Conservation (phyloP, 2,329 filamentous ascomycete genomes). For the Penicillium brevicompactum region DNA sequence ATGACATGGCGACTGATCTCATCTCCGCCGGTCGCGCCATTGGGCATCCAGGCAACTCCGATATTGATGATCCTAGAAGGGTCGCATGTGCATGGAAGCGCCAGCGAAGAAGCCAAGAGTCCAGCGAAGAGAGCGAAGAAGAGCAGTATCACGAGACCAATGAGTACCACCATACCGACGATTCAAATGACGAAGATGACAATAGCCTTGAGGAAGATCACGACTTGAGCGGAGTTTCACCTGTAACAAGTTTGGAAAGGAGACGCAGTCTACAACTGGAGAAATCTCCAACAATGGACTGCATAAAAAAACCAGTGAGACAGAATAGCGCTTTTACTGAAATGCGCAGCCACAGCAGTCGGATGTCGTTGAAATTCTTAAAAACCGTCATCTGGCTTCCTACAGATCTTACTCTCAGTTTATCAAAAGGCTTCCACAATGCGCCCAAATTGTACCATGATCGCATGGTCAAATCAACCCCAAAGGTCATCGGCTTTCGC, state of each 20-base stretch:
- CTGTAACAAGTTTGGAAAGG: background rate
- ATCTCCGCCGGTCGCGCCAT: slow-evolving; percentile 55
- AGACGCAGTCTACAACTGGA: slow-evolving; percentile 15
- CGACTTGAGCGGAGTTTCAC: background rate
- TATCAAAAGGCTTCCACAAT: slow-evolving; percentile 87
- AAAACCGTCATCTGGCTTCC: slow-evolving; percentile 75
- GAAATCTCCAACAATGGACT: slow-evolving; percentile 10
- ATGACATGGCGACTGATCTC: slow-evolving; percentile 46
- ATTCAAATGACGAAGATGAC: background rate
- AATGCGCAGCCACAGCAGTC: slow-evolving; percentile 12
- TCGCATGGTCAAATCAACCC: slow-evolving; percentile 71
- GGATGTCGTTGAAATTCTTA: slow-evolving; percentile 67
- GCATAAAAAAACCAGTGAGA: background rate
- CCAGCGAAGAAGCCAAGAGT: slow-evolving; percentile 1
- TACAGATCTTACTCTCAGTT: slow-evolving; percentile 79
- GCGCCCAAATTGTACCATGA: slow-evolving; percentile 83
- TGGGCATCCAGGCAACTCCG: slow-evolving; percentile 59
- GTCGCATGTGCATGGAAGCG: background rate
- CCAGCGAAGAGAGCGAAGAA: slow-evolving; percentile 3
- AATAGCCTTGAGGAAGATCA: background rate
- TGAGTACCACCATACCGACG: background rate
- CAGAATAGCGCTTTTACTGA: slow-evolving; percentile 7
- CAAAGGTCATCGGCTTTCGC: slow-evolving; percentile 76
- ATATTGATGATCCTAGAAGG: slow-evolving; percentile 31
- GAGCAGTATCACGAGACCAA: background rate